Conservation (phyloP, 768 basidiomycete genomes). For the Calocera cornea region DNA sequence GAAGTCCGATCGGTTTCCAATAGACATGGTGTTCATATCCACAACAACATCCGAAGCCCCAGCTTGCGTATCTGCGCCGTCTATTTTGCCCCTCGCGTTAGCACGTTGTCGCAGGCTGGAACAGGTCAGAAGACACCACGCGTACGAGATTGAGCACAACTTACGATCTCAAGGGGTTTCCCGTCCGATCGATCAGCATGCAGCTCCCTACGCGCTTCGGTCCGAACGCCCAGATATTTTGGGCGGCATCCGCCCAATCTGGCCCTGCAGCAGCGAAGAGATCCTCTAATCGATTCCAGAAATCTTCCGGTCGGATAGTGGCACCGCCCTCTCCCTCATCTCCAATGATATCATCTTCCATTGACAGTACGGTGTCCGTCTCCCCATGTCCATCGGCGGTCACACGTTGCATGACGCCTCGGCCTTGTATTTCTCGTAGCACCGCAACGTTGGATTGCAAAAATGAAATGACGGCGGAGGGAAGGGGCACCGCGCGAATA, state of each 20-base stretch:
- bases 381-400: constrained; percentile 16
- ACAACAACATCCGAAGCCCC: neutral
- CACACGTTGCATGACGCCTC: constrained; percentile 5
- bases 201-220: constrained; percentile 79
- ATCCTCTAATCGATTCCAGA: constrained; percentile 58
- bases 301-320: constrained; percentile 55
- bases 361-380: constrained; percentile 19
- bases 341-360: constrained; percentile 33
- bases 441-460: constrained; percentile 56
- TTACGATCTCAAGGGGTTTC: constrained; percentile 22
- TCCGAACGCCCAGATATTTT: constrained; percentile 82
- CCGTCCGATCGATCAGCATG: constrained; percentile 57
- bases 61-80: neutral
- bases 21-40: neutral
- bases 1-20: constrained; percentile 37
- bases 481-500: constrained; percentile 71
- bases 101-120: constrained; percentile 15
- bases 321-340: constrained; percentile 50
- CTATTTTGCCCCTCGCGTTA: constrained; percentile 10
- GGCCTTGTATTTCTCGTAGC: constrained; percentile 41
- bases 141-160: neutral
- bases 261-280: constrained; percentile 51
- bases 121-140: neutral
- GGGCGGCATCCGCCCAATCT: constrained; percentile 65
- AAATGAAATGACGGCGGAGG: constrained; percentile 56